Base-by-base conservation (phyloP, 306 rosid species). In the Lupinus albus region DNA sequence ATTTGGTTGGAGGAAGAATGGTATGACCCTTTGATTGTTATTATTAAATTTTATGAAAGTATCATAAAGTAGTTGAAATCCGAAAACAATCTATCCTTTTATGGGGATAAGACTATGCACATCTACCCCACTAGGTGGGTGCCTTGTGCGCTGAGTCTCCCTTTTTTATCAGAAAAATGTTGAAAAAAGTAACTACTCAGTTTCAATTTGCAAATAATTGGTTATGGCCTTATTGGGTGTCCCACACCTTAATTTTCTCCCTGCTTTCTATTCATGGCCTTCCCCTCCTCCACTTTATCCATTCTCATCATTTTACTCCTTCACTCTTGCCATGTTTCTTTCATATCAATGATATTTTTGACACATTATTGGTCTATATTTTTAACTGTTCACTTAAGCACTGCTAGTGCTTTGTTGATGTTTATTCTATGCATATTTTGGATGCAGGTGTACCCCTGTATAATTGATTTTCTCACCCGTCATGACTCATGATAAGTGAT, bases 1-100 rank as follows among this genome's bases (percentile, higher is more conserved):
- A 94, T 85, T 85, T 94, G 83, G 97, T 94, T 69, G 99, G 99
- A 76, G 99, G 99, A 78, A 83, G 92, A 70, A 56, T 79, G 97
- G 99, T 94, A 82, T 62, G 83, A 39, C 52, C 64, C 2, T 65
- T 71, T 61, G 42, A 39, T 74, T 60, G 33, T 52, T 52, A 17
- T 51, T 78, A 41, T 41, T 66, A 62, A n/a, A n/a, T n/a, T n/a
- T n/a, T n/a, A n/a, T n/a, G n/a, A n/a, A n/a, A n/a, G n/a, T n/a
- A n/a, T n/a, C n/a, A n/a, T n/a, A n/a, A n/a, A n/a, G n/a, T n/a
- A n/a, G n/a, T n/a, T n/a, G n/a, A n/a, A n/a, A n/a, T n/a, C n/a
- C n/a, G n/a, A n/a, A n/a, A n/a, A n/a, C n/a, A n/a, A n/a, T n/a
- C n/a, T n/a, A n/a, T n/a, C n/a, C n/a, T n/a, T n/a, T n/a, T n/a